Conservation (phyloP, 495 filamentous ascomycete genomes). For the Podospora australis region DNA sequence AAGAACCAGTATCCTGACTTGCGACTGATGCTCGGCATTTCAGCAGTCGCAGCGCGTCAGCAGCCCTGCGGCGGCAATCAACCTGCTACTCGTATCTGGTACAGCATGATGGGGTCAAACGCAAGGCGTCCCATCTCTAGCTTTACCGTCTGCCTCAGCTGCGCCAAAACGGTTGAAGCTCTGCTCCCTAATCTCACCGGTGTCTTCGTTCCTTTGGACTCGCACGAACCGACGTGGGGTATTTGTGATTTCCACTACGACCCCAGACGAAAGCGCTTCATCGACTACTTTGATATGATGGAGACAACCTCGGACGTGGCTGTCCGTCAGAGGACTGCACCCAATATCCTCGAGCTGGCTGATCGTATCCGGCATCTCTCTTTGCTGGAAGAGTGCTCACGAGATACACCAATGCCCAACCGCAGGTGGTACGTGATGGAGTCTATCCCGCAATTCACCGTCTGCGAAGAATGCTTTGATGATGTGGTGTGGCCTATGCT, state of each 20-base stretch:
- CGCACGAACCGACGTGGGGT: slow-evolving; percentile 27
- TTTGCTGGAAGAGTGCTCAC: slow-evolving; percentile 30
- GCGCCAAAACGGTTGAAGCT: slow-evolving; percentile 34
- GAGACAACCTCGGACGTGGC: slow-evolving; percentile 36
- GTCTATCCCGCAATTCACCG: slow-evolving; percentile 32
- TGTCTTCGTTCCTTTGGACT: slow-evolving; percentile 31
- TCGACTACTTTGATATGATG: slow-evolving; percentile 37
- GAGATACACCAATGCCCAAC: slow-evolving; percentile 21
- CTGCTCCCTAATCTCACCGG: slow-evolving; percentile 39
- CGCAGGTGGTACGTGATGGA: slow-evolving; percentile 37
- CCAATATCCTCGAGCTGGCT: slow-evolving; percentile 32
- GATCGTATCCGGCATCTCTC: slow-evolving; percentile 29
- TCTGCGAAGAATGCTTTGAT: slow-evolving; percentile 54
- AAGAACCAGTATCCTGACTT: slow-evolving; percentile 35
- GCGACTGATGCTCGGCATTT: slow-evolving; percentile 32
- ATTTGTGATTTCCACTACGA: slow-evolving; percentile 35
- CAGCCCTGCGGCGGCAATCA: slow-evolving; percentile 30
- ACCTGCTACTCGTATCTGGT: slow-evolving; percentile 33
- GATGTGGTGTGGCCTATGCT: slow-evolving; percentile 60
- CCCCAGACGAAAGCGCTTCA: slow-evolving; percentile 35
- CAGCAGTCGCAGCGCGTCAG: slow-evolving; percentile 27
- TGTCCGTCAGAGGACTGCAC: slow-evolving; percentile 20
- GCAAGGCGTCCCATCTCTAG: slow-evolving; percentile 21
- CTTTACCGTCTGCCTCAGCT: slow-evolving; percentile 38
- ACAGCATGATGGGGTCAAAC: slow-evolving; percentile 35